Percentiles rank a stretch among this genome's conserved stretches.
Evolutionary conservation across 129 eudicot species (phyloP).

Genomic region (carrot (Daucus carota)): DNA sequence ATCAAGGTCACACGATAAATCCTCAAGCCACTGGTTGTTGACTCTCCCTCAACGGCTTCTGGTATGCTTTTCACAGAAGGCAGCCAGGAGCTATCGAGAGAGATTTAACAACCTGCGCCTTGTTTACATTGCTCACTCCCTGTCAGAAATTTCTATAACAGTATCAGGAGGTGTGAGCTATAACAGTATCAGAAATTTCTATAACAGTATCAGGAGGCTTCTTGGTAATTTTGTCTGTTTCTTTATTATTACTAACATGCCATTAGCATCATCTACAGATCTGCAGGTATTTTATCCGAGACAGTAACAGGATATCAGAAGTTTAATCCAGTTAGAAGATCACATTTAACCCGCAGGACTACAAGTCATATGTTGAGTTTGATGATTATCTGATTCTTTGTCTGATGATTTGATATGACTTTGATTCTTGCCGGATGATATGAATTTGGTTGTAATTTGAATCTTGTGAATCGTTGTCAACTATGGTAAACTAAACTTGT

Average conservation of each 20-base stretch:
- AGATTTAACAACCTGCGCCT: conserved; percentile 19
- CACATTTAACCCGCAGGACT: not conserved
- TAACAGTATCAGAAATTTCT: conserved; percentile 15
- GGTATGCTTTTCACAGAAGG: conserved; percentile 12
- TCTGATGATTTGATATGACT: no score
- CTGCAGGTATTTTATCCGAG: not conserved
- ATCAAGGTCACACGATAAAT: not conserved
- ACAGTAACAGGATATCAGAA: not conserved
- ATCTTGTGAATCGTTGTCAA: not conserved
- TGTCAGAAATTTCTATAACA: conserved; percentile 24
- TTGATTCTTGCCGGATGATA: no score
- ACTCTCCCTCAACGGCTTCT: conserved; percentile 76
- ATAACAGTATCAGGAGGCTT: no score
- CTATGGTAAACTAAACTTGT: not conserved
- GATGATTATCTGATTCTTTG: no score
- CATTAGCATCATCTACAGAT: conserved; percentile 13
- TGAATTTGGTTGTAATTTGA: no score
- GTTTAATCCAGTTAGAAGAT: no score
- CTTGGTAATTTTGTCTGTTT: not conserved
- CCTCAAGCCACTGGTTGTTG: conserved; percentile 27
- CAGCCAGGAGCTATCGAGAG: conserved; percentile 37
- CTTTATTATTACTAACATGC: not conserved
- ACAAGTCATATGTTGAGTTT: no score
- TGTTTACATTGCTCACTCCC: conserved; percentile 30
- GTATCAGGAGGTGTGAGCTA: not conserved